Base-by-base conservation (phyloP, 805 yeast species). In the Candida endomychidarum region DNA sequence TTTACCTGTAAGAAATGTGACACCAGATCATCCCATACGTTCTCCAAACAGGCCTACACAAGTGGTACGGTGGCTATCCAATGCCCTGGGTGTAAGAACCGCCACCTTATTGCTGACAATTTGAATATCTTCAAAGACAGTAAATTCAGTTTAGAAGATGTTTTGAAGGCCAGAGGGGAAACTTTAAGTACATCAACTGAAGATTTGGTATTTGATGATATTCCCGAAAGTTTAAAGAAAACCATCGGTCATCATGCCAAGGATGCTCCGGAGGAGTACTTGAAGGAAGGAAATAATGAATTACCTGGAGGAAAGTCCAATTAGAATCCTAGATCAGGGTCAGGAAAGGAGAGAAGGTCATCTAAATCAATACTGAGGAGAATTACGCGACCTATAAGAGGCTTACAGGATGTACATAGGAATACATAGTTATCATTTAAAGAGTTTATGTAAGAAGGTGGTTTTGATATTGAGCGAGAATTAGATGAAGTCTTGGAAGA, bases 1-100 rank as follows among this genome's bases (percentile, higher is more conserved):
- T 90, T 91, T 65, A 91, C 96, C 0, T 91, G 98, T 64, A 91
- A 89, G 58, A 78, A 80, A 49, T 91, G 98, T 63, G 74, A 78
- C 33, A 77, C 84, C 2, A 69, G 97, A 41, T 88, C 96, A 0
- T 80, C 89, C 3, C 98, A 91, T 56, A 75, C 83, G n/a, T 83
- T 91, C 55, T 84, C 96, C 5, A 90, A 90, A 50, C 98, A 91
- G 62, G 90, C 96, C 0, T 91, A 91, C 58, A 78, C 83, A 10
- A 67, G 72, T 8, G 98, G 98, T 1, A 82, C 96, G 0, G 96
- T 91, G 3, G 65, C 88, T 37, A 83, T 91, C 17, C 88, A 87
- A 54, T 91, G 98, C 58, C 98, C 98, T 0, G 86, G 89, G 11
- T 91, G 98, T 60, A 74, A 83, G 48, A 82, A 78, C 54, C 77